Conservation (phyloP, 148 eudicot species). For the Pouteria glomerata region DNA sequence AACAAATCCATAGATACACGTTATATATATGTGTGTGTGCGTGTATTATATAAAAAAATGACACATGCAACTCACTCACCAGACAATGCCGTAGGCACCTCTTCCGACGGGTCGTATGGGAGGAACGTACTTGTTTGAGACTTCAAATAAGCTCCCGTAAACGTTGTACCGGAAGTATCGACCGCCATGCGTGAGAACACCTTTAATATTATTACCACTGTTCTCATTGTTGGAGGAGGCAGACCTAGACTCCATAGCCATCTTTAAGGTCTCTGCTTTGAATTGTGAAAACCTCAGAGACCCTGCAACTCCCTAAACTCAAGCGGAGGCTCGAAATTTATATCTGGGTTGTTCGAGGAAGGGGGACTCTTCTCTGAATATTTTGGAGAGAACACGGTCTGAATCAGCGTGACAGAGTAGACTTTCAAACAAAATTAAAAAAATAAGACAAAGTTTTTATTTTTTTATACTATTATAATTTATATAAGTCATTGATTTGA, state of each 20-base stretch:
- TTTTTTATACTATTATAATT: no score
- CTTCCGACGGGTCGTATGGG: conserved; percentile 79
- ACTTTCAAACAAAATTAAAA: no score
- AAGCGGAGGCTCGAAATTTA: not conserved
- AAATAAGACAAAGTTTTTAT: no score
- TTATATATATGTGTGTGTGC: not conserved
- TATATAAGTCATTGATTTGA: no score
- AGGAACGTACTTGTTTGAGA: conserved; percentile 66
- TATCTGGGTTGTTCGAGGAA: no score
- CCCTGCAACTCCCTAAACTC: no score
- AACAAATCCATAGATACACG: not conserved
- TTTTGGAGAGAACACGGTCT: no score
- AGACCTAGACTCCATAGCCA: conserved; percentile 8
- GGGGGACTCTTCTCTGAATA: no score
- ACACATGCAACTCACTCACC: conserved; percentile 33
- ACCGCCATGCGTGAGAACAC: conserved; percentile 50
- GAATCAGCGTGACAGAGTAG: no score
- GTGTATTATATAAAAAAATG: not conserved
- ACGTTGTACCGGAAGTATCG: conserved; percentile 61
- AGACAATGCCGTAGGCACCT: conserved; percentile 85
- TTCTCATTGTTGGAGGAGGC: not conserved
- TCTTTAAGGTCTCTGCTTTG: not conserved
- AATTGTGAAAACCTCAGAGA: no score
- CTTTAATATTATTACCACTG: conserved; percentile 24
- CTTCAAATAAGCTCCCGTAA: conserved; percentile 68